Evolutionary conservation across 78 protist genomes (phyloP).

Genomic region (Speleostelium caveatum): DNA sequence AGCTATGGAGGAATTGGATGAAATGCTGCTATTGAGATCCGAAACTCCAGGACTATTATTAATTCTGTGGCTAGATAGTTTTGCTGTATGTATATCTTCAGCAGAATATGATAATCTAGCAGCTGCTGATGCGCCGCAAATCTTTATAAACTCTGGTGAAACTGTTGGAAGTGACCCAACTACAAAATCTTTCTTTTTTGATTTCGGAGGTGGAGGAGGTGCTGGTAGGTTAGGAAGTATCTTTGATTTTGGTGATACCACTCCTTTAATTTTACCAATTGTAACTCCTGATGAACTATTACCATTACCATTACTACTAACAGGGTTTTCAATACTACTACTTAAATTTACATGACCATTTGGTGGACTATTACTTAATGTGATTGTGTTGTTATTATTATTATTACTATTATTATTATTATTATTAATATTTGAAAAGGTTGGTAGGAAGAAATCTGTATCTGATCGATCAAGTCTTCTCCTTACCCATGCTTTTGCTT

Average conservation of each 20-base stretch:
- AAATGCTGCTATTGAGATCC: too few species aligned
- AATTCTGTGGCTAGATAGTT: too few species aligned
- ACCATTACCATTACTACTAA: not conserved
- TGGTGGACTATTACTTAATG: not conserved
- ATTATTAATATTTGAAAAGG: not conserved
- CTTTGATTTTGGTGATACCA: not conserved
- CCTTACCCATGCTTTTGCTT: conserved; percentile 20
- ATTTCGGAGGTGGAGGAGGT: conserved; percentile 65
- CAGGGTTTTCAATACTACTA: not conserved
- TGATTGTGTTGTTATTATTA: not conserved
- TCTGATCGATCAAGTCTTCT: not conserved
- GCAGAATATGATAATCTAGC: conserved; percentile 52
- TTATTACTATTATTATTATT: too few species aligned
- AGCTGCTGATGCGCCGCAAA: not conserved
- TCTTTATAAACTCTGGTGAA: conserved; percentile 9
- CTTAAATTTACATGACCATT: not conserved
- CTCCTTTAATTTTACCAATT: not conserved
- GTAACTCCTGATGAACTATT: not conserved
- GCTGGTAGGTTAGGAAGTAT: conserved; percentile 48
- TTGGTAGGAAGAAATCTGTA: not conserved
- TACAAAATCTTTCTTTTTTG: conserved; percentile 9
- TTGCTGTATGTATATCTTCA: conserved; percentile 40
- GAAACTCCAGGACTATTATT: too few species aligned
- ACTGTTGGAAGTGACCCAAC: conserved; percentile 42
- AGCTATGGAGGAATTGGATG: too few species aligned